Base-by-base conservation (phyloP, 768 basidiomycete genomes). In the Leccinum pellstonianum region DNA sequence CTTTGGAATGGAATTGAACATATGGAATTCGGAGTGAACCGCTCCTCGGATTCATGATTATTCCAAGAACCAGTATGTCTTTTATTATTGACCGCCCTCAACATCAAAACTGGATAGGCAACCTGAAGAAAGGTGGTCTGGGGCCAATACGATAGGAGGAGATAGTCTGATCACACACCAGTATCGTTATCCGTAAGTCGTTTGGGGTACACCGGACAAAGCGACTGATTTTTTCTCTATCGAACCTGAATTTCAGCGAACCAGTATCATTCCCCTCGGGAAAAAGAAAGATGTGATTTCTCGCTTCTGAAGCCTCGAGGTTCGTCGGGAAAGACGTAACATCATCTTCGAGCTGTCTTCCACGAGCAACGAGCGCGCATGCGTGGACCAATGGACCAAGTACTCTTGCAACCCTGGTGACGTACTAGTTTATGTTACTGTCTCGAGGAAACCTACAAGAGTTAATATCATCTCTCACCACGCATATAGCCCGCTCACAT, bases 1-100 rank as follows among this genome's bases (percentile, higher is more conserved):
- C 12, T 54, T 41, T 63, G 53, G 63, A 64, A 60, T 63, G 7
- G 17, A 6, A 25, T 9, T 14, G 48, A 37, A 11, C 11, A 49
- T 33, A 31, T 38, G 57, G 33, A 23, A 14, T 9, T 23, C 38
- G 11, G 41, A 41, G 15, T 23, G 15, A 11, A 55, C 17, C n/a
- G 25, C 12, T n/a, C 3, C 7, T 37, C 37, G 37, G 37, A 15
- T 37, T 37, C 37, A 3, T 37, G 37, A 31, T 31, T 31, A 31
- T 31, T 31, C 10, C 31, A 31, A 31, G 17, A 38, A 17, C 37
- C 14, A 38, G 37, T 5, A 38, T 15, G 37, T 37, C 15, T 10
- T 54, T 25, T 21, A 10, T 5, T 17, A 52, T 4, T 33, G 51
- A 35, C 15, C 51, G 3, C 21, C 33, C 14, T 57, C 35, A 25